phyloP scores from a whole-genome alignment of 169 alveolate genomes.

The Eimeria nieschulzi region DNA sequence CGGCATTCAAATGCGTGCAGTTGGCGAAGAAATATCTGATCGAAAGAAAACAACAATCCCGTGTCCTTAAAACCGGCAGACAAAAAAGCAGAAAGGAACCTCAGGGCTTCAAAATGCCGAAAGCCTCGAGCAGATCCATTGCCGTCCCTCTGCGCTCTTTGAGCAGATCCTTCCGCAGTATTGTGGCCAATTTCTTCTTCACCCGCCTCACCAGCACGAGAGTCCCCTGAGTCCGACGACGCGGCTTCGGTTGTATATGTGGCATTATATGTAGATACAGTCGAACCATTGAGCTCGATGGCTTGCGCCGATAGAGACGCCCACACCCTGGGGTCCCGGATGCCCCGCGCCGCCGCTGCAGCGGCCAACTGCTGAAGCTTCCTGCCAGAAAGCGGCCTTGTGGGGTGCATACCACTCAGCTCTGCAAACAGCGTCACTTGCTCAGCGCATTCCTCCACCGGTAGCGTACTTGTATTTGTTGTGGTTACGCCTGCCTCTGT shows the following conservation, averaged over 20 bases:
- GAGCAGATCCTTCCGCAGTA: too few species aligned
- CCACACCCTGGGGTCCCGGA: conserved; percentile 9
- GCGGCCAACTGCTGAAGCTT: background rate
- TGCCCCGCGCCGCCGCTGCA: background rate
- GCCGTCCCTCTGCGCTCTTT: too few species aligned
- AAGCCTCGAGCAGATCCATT: background rate
- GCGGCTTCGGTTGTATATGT: too few species aligned
- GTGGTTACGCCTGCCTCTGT: too few species aligned
- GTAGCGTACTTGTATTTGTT: too few species aligned
- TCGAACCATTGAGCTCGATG: background rate
- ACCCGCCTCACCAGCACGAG: too few species aligned
- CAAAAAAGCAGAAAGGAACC: background rate
- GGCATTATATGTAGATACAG: background rate
- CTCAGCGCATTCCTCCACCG: background rate
- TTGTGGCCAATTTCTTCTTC: too few species aligned
- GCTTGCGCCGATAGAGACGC: background rate
- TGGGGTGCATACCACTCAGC: background rate
- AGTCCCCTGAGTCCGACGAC: too few species aligned
- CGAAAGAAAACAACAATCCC: background rate
- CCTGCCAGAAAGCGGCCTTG: background rate
- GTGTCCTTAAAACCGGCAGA: conserved; percentile 2
- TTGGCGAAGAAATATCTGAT: background rate
- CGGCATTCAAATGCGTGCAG: background rate
- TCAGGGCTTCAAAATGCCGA: background rate
- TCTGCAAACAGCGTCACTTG: background rate